Percentiles rank a stretch among this genome's conserved stretches.
These are phyloP conservation scores for Fusarium pininemorale DNA, from an alignment of 2,329 filamentous ascomycete genomes.

Conservation along the genomic window DNA sequence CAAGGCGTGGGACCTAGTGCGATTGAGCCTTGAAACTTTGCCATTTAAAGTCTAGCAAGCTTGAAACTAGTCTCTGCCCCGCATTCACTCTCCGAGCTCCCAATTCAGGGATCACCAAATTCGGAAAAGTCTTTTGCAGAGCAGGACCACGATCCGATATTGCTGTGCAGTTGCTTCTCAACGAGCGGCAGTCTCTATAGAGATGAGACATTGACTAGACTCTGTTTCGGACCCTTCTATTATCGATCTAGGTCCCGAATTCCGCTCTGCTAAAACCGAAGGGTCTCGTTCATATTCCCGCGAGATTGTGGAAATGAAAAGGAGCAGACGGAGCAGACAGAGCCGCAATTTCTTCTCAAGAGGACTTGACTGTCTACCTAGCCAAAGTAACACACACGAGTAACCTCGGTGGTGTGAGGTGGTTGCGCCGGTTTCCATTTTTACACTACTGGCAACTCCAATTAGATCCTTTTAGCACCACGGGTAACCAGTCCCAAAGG, in stretches of 20 bases:
- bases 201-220: conserved; percentile 17
- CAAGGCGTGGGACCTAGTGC: conserved; percentile 1
- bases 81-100: conserved; percentile 19
- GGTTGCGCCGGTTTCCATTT: conserved; percentile 10
- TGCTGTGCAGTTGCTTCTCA: conserved; percentile 7
- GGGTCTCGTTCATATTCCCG: not conserved
- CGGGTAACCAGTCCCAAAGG: conserved; percentile 13
- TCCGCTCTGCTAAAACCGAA: not conserved
- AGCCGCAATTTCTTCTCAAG: conserved; percentile 18
- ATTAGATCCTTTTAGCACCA: conserved; percentile 23
- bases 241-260: conserved; percentile 4
- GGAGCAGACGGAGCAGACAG: conserved; percentile 25
- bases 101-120: conserved; percentile 8
- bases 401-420: conserved; percentile 7
- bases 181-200: conserved; percentile 11
- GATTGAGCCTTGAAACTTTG: conserved; percentile 18
- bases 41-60: conserved; percentile 24
- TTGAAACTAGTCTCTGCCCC: conserved; percentile 25
- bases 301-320: conserved; percentile 7
- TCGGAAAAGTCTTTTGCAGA: not conserved
- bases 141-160: not conserved
- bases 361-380: not conserved
- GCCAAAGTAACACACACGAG: not conserved
- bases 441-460: conserved; percentile 14
- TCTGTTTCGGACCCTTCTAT: conserved; percentile 28